Conservation (phyloP, 2,329 filamentous ascomycete genomes). For the Colletotrichum spinosum region DNA sequence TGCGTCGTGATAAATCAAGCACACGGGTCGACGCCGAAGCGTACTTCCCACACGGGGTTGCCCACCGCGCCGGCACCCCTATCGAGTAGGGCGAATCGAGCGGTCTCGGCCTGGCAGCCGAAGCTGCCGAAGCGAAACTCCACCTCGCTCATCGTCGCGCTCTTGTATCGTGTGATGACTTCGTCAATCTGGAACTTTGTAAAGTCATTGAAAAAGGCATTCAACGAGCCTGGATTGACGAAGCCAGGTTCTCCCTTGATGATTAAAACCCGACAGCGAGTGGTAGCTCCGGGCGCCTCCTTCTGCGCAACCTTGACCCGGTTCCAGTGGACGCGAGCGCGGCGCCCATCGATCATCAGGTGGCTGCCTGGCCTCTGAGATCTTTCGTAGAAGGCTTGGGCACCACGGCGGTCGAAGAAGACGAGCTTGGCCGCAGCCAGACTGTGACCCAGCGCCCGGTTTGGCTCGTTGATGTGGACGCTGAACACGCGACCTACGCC, state of each 20-base stretch:
- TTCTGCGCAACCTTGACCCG: constrained; percentile 56
- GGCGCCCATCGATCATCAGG: constrained; percentile 46
- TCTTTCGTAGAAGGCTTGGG: constrained; percentile 47
- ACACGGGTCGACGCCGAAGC: constrained; percentile 32
- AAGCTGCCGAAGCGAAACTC: constrained; percentile 68
- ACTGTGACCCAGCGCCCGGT: constrained; percentile 47
- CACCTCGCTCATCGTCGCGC: constrained; percentile 46
- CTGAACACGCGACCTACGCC: constrained; percentile 63
- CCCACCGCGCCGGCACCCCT: constrained; percentile 16
- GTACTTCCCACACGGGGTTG: constrained; percentile 39
- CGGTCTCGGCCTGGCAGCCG: constrained; percentile 65
- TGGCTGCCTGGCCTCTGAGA: constrained; percentile 42
- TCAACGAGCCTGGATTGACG: constrained; percentile 52
- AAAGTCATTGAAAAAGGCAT: constrained; percentile 53
- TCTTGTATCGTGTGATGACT: constrained; percentile 47
- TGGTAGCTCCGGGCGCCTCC: constrained; percentile 40
- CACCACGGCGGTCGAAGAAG: constrained; percentile 57
- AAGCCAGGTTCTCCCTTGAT: constrained; percentile 58
- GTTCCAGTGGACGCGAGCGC: constrained; percentile 46
- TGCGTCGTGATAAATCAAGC: neutral
- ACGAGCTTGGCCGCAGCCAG: constrained; percentile 61
- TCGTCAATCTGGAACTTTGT: constrained; percentile 62
- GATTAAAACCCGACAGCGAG: constrained; percentile 60
- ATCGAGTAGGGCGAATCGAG: constrained; percentile 44
- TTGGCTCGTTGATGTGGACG: constrained; percentile 62